A percentile compares a stretch with the other conserved stretches of the same genome.
These are phyloP conservation scores for Pyrenophora teres DNA, from an alignment of 2,329 filamentous ascomycete species.

Conservation along the genomic window DNA sequence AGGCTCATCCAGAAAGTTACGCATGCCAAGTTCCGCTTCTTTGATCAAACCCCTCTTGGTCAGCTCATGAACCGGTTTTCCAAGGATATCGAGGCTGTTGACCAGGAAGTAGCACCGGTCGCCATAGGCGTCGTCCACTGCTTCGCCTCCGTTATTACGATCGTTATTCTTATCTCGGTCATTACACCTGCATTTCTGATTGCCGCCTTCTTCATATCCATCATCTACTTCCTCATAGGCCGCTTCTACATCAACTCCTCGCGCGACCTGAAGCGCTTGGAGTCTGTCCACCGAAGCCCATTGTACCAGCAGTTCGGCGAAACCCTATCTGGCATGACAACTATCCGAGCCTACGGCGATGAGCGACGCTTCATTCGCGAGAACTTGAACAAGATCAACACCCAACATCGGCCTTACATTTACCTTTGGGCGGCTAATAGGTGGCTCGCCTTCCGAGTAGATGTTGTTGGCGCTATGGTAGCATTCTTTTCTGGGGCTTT, in stretches of 20 bases:
- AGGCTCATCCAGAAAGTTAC: slow-evolving; percentile 77
- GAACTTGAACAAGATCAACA: slow-evolving; percentile 86
- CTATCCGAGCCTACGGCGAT: slow-evolving; percentile 94
- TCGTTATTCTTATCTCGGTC: slow-evolving; percentile 80
- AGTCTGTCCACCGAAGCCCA: slow-evolving; percentile 91
- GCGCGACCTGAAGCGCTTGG: slow-evolving; percentile 91
- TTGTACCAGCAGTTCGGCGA: slow-evolving; percentile 98
- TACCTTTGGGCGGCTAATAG: slow-evolving; percentile 96
- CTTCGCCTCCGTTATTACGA: slow-evolving; percentile 74
- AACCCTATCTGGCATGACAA: slow-evolving; percentile 91
- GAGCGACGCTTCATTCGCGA: slow-evolving; percentile 92
- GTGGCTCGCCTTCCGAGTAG: slow-evolving; percentile 93
- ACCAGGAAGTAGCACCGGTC: slow-evolving; percentile 92
- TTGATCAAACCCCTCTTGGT: slow-evolving; percentile 92
- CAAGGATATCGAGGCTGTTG: slow-evolving; percentile 92
- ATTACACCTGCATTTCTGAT: slow-evolving; percentile 93
- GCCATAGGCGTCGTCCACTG: slow-evolving; percentile 77
- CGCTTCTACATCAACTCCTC: slow-evolving; percentile 89
- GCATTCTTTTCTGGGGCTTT: slow-evolving; percentile 93
- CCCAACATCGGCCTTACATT: slow-evolving; percentile 89
- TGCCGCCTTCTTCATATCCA: slow-evolving; percentile 81
- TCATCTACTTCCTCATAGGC: slow-evolving; percentile 81
- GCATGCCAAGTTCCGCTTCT: slow-evolving; percentile 94
- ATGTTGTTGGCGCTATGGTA: slow-evolving; percentile 86
- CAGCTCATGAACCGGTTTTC: slow-evolving; percentile 99